These are phyloP conservation scores for Tricholoma bakamatsutake DNA, from an alignment of 768 basidiomycete genomes.

Conservation along the genomic window DNA sequence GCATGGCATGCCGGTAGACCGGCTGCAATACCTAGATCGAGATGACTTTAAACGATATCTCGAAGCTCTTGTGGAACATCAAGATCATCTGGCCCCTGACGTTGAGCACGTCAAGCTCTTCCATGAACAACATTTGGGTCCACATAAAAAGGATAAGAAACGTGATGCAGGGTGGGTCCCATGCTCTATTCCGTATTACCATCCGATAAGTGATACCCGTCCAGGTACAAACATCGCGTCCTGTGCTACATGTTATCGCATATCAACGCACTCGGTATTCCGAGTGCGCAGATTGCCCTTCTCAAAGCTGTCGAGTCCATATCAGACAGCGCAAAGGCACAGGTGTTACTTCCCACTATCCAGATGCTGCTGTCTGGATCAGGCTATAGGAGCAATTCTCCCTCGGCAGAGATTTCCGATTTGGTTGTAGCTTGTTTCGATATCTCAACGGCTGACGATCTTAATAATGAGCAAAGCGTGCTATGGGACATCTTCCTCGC, in stretches of 20 bases:
- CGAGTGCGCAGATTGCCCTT: conserved; percentile 45
- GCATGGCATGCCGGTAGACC: conserved; percentile 14
- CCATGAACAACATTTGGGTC: conserved; percentile 51
- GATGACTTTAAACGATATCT: conserved; percentile 58
- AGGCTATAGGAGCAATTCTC: conserved; percentile 13
- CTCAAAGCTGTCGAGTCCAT: conserved; percentile 43
- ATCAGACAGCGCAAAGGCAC: conserved; percentile 40
- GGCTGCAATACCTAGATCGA: conserved; percentile 68
- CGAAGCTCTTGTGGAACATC: conserved; percentile 39
- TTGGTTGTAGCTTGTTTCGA: conserved; percentile 50
- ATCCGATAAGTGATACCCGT: conserved; percentile 2
- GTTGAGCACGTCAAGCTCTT: conserved; percentile 48
- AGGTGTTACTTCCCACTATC: conserved; percentile 56
- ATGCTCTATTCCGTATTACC: neutral
- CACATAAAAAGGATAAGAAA: conserved; percentile 46
- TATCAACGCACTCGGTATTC: conserved; percentile 48
- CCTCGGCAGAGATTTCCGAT: conserved; percentile 30
- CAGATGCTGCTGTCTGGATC: conserved; percentile 22
- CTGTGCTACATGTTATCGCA: conserved; percentile 81
- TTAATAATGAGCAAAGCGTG: conserved; percentile 37
- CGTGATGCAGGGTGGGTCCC: conserved; percentile 47
- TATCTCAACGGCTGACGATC: conserved; percentile 31
- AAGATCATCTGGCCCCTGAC: conserved; percentile 58
- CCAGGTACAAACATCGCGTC: conserved; percentile 65
- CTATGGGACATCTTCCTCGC: conserved; percentile 50